Evolutionary conservation across 768 basidiomycete species (phyloP), one percentile per base, ranked within the genome.

Genomic region (Lentinula detonsa): DNA sequence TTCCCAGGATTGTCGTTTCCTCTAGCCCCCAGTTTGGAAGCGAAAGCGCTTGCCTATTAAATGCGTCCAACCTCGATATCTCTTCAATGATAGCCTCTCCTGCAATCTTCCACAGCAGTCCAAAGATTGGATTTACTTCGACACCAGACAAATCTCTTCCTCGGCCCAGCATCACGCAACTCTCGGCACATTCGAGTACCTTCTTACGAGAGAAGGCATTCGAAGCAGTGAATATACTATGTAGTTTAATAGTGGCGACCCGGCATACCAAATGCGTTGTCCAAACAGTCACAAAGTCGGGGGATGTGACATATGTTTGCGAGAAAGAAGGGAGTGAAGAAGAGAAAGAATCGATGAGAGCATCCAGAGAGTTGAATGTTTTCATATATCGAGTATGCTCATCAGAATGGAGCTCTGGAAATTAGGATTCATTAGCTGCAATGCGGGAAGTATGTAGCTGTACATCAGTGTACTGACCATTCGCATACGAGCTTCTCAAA

Each of bases 221-320:
- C 13, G 61, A 49, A 45, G 61, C 60, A 46, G 61, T 59, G 53
- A 69, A 67, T 39, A 60, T 57, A 45, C 56, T 63, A 50, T 71
- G 67, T 6, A 74, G 65, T 55, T 68, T 69, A 37, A 71, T 66
- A 3, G 65, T 65, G 34, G 72, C 72, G 18, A 65, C 59, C 13
- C 65, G 66, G 28, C 68, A 65, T 45, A 73, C 60, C 21, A 66
- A 68, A 48, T 72, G 72, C 16, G 70, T 71, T 33, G 70, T 60
- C 18, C 69, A 60, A 10, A 68, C 51, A 55, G 61, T 61, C 6
- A 68, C 63, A 33, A 63, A 59, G 18, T 48, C 34, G 5, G 57
- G 35, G 45, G 53, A 49, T n/a, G 60, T 16, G 62, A 56, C 1
- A 63, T 35, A 45, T 13, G 55, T 58, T 58, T 53, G 51, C 39